Conservation (phyloP, 148 eudicot genomes). For the Simmondsia chinensis region DNA sequence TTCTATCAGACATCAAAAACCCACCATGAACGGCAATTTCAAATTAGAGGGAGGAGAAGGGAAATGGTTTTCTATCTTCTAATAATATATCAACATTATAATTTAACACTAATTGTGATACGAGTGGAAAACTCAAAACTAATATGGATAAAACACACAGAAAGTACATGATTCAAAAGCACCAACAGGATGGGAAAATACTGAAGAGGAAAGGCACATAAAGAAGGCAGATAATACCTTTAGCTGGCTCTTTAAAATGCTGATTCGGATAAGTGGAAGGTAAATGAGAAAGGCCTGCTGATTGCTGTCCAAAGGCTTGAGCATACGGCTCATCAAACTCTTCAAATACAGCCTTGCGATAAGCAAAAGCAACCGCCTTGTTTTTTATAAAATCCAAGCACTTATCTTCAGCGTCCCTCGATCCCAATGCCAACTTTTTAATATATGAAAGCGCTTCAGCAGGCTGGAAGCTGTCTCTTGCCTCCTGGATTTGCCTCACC, state of each 20-base stretch:
- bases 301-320: conserved; percentile 67
- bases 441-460: conserved; percentile 37
- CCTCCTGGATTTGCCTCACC: conserved; percentile 45
- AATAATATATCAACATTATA: too few species aligned
- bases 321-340: conserved; percentile 92
- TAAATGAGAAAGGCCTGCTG: conserved; percentile 33
- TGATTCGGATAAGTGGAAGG: conserved; percentile 15
- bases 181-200: too few species aligned
- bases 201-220: not conserved
- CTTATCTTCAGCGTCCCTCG: conserved; percentile 17
- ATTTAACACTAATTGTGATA: too few species aligned
- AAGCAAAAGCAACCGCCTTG: conserved; percentile 59
- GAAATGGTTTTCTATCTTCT: too few species aligned
- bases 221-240: conserved; percentile 34
- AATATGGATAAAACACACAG: too few species aligned
- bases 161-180: too few species aligned
- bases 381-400: conserved; percentile 40
- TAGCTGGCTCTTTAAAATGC: conserved; percentile 32
- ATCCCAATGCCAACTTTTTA: conserved; percentile 48
- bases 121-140: too few species aligned
- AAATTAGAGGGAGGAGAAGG: too few species aligned
- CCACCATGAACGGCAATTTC: too few species aligned
- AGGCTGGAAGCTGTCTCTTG: conserved; percentile 59
- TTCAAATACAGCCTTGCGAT: conserved; percentile 58
- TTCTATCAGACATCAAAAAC: too few species aligned